Conservation (phyloP, 129 eudicot genomes). For the Silybum marianum region DNA sequence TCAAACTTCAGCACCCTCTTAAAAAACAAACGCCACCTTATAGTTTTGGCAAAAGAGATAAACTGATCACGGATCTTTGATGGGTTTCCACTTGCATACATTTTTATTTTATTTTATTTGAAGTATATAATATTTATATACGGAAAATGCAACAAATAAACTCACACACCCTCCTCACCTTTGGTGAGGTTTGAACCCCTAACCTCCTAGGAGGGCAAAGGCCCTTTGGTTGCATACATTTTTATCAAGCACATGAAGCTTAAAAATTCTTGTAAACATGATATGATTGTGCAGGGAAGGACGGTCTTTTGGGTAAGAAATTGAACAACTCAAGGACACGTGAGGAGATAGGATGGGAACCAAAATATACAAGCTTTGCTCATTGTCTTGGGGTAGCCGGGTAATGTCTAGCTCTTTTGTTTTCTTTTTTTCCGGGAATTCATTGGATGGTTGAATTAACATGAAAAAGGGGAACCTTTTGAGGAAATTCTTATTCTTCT, state of each 20-base stretch:
- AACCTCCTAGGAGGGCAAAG: too few relatives aligned
- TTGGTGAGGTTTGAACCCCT: too few relatives aligned
- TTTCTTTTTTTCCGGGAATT: background rate
- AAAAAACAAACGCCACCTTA: too few relatives aligned
- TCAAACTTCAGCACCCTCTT: too few relatives aligned
- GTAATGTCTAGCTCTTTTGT: conserved; percentile 7
- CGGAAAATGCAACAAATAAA: too few relatives aligned
- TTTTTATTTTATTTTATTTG: background rate
- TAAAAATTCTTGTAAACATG: background rate
- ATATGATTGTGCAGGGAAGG: conserved; percentile 53
- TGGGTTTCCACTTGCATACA: background rate
- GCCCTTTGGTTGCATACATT: background rate
- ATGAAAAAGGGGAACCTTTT: conserved; percentile 16
- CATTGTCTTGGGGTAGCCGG: conserved; percentile 68
- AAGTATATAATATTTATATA: too few relatives aligned
- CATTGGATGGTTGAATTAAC: conserved; percentile 21
- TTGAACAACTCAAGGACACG: conserved; percentile 77
- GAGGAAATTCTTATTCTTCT: conserved; percentile 16
- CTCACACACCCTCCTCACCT: too few relatives aligned
- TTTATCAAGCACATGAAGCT: background rate
- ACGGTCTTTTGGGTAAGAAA: conserved; percentile 82
- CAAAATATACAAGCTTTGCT: conserved; percentile 79
- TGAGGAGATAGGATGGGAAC: conserved; percentile 84
- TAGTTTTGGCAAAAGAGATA: background rate
- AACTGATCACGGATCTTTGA: background rate